These are phyloP conservation scores for Saturnispora hagleri DNA, from an alignment of 805 yeast species.

Conservation along the genomic window DNA sequence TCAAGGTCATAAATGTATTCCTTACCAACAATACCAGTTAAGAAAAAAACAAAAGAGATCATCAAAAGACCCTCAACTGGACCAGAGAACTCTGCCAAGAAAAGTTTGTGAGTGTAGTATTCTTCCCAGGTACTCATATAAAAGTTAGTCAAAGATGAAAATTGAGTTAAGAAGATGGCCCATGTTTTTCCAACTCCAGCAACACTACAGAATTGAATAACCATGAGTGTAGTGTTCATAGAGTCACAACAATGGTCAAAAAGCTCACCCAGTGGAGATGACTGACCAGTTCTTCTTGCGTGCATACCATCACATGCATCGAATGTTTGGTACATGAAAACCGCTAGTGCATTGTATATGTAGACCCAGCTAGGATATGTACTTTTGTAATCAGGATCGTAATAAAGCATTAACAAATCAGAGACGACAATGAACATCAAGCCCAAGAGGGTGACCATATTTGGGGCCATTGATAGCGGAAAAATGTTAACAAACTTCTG, in stretches of 20 bases:
- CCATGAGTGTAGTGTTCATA: constrained; percentile 63
- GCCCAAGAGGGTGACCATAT: constrained; percentile 77
- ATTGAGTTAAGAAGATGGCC: constrained; percentile 51
- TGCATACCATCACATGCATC: constrained; percentile 96
- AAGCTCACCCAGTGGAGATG: constrained; percentile 89
- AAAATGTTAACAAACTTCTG: constrained; percentile 57
- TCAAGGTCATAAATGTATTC: constrained; percentile 45
- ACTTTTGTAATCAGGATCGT: constrained; percentile 58
- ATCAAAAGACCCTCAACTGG: constrained; percentile 90
- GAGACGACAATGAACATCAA: constrained; percentile 61
- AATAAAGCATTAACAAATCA: constrained; percentile 54
- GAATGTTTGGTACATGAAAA: constrained; percentile 87
- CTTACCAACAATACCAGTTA: constrained; percentile 66
- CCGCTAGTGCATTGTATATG: constrained; percentile 66
- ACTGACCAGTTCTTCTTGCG: constrained; percentile 91
- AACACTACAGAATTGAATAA: constrained; percentile 66
- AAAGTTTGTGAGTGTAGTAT: constrained; percentile 78
- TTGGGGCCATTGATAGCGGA: constrained; percentile 89
- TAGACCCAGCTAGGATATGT: constrained; percentile 70
- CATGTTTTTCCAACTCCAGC: constrained; percentile 66
- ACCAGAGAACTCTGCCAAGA: constrained; percentile 72
- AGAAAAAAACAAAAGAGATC: constrained; percentile 42
- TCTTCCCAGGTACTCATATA: constrained; percentile 94
- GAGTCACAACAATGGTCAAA: constrained; percentile 83
- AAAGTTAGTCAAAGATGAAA: constrained; percentile 71